phyloP scores from a whole-genome alignment of 2,329 filamentous ascomycete genomes.

The Nigrograna mackinnonii region DNA sequence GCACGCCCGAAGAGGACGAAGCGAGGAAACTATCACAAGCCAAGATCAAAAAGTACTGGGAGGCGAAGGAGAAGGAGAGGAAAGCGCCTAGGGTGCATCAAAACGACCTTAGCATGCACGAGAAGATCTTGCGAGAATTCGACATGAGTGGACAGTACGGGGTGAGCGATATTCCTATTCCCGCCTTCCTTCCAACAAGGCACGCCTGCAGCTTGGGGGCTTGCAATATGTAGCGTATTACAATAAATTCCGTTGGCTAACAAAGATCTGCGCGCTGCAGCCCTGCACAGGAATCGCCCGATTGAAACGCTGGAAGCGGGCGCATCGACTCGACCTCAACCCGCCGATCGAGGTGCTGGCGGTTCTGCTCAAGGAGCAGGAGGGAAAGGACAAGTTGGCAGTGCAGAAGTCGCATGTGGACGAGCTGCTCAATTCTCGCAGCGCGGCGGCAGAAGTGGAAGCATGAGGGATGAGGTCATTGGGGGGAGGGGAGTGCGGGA shows the following conservation, averaged over 20 bases:
- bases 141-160: conserved; percentile 92
- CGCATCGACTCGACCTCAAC: conserved; percentile 77
- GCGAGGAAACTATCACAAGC: conserved; percentile 69
- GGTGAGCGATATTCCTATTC: conserved; percentile 62
- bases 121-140: conserved; percentile 90
- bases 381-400: conserved; percentile 52
- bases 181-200: no score
- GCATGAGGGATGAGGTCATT: not conserved
- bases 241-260: conserved; percentile 10
- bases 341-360: conserved; percentile 91
- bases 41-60: conserved; percentile 80
- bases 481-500: not conserved
- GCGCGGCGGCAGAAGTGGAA: conserved; percentile 34
- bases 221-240: not conserved
- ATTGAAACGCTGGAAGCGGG: conserved; percentile 84
- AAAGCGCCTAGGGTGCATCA: conserved; percentile 77
- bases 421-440: conserved; percentile 58
- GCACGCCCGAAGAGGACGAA: conserved; percentile 50
- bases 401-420: conserved; percentile 76
- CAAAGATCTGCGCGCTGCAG: conserved; percentile 51
- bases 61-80: conserved; percentile 68
- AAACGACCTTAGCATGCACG: conserved; percentile 68
- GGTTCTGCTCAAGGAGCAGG: conserved; percentile 74
- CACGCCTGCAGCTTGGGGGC: not conserved
- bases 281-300: conserved; percentile 86